Percentiles rank a stretch among this genome's conserved stretches.
Conservation (phyloP, 2,329 filamentous ascomycete species). For the Colletotrichum lentis region DNA sequence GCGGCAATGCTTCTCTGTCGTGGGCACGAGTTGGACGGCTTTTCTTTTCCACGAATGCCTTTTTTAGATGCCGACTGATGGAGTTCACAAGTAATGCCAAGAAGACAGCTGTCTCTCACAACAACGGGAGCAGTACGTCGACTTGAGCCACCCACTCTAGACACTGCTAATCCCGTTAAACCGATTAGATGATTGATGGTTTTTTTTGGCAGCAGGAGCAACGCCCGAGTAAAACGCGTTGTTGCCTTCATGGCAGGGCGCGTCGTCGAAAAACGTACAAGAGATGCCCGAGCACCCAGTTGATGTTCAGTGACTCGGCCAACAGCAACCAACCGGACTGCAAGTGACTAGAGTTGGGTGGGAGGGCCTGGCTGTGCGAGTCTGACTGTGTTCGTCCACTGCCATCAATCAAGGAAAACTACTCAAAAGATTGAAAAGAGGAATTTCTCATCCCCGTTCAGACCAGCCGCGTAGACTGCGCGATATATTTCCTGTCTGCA, state of each 20-base stretch:
- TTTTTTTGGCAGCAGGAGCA: conserved; percentile 1
- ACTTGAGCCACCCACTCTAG: neutral
- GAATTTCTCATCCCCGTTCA: neutral
- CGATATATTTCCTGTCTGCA: conserved; percentile 21
- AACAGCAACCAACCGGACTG: neutral
- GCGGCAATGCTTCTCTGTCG: no score
- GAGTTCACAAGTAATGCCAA: neutral
- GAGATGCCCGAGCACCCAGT: neutral
- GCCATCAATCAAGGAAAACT: neutral
- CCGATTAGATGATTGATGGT: neutral
- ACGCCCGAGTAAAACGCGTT: conserved; percentile 9
- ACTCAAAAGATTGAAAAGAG: neutral
- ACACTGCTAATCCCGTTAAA: neutral
- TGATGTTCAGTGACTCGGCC: neutral
- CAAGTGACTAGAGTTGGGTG: neutral
- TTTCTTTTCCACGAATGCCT: neutral
- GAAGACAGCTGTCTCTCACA: neutral
- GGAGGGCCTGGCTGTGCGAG: neutral
- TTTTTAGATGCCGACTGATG: neutral
- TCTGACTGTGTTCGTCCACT: neutral
- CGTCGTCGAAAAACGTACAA: conserved; percentile 2
- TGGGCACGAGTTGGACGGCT: neutral
- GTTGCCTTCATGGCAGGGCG: neutral
- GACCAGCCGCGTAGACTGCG: conserved; percentile 6
- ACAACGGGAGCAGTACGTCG: neutral